These are phyloP conservation scores for Cryptococcus amylolentus DNA, from an alignment of 1,284 basidiomycete species.

Conservation along the genomic window DNA sequence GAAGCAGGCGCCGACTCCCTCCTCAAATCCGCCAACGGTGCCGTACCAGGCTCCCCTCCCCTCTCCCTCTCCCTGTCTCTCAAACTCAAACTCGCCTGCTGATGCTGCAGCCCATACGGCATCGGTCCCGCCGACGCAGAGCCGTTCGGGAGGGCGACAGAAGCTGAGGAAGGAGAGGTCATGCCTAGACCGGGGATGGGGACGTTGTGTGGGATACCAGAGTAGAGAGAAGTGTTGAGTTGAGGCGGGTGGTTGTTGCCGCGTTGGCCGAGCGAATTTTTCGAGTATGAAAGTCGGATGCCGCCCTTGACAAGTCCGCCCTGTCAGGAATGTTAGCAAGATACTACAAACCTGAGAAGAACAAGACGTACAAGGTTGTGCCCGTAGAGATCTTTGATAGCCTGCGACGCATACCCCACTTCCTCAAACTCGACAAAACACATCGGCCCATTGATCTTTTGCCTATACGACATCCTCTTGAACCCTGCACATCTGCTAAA, in stretches of 20 bases:
- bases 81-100: neutral
- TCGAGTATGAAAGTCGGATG: conserved; percentile 92
- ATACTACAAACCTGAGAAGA: neutral
- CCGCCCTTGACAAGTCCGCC: conserved; percentile 89
- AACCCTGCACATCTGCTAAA: conserved; percentile 78
- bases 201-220: conserved; percentile 46
- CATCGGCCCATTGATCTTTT: conserved; percentile 96
- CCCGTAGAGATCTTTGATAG: conserved; percentile 87
- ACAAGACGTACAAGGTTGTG: conserved; percentile 60
- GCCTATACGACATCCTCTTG: conserved; percentile 86
- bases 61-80: neutral
- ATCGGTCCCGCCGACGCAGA: neutral
- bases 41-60: conserved; percentile 4
- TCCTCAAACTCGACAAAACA: conserved; percentile 97
- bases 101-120: conserved; percentile 15
- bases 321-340: conserved; percentile 10
- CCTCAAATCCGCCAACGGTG: conserved; percentile 9
- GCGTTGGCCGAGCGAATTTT: conserved; percentile 75
- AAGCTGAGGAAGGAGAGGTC: conserved; percentile 10
- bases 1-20: conserved; percentile 8
- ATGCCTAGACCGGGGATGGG: conserved; percentile 41
- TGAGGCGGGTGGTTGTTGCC: conserved; percentile 38
- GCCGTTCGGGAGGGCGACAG: neutral
- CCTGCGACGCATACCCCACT: conserved; percentile 74
- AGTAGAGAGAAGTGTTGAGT: conserved; percentile 32